Base-by-base conservation (phyloP, 140 eudicot species). In the Cichorium intybus region DNA sequence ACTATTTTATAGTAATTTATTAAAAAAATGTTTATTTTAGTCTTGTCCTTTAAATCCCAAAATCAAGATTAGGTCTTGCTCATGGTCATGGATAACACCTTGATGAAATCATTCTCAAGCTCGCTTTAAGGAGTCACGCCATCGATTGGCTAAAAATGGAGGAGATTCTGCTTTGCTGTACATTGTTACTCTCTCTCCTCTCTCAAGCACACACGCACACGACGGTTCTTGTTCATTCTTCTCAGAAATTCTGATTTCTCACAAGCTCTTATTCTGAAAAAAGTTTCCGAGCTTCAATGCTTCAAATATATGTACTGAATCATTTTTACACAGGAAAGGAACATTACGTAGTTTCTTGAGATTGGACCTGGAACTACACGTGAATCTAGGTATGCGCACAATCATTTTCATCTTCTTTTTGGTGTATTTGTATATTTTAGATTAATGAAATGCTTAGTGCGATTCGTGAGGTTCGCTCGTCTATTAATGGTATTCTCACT, bases 381-480 rank as follows among this genome's bases (percentile, higher is more conserved):
- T 66, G 53, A 66, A 66, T 12, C 29, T 37, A 16, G 72, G 72
- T 66, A 53, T 53, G 54, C 41, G 24, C 63, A 15, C 31, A 4
- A 49, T 33, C 24, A 29, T 33, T 24, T 8, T 66, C 48, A 10
- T 3, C 16, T 49, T 59, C 18, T 34, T 24, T 10, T 9, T 34
- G 12, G 6, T 26, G 20, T 12, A 5, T 59, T 34, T 39, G 11
- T 57, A 29, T 8, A 0, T 53, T 52, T 31, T 31, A 14, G 12
- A 28, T 22, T 10, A 3, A 16, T 22, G 33, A 52, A 52, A 4
- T 52, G 58, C 1, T 52, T 52, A 22, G 17, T 7, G 39, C 10
- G 3, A 12, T 8, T 12, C n/a, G 17, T 4, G 7, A 16, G 34
- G 43, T 8, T n/a, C n/a, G n/a, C n/a, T n/a, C n/a, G n/a, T n/a